A percentile compares a stretch with the other conserved stretches of the same genome.
Evolutionary conservation across 129 eudicot genomes (phyloP).

Genomic region (Artemisia argyi): DNA sequence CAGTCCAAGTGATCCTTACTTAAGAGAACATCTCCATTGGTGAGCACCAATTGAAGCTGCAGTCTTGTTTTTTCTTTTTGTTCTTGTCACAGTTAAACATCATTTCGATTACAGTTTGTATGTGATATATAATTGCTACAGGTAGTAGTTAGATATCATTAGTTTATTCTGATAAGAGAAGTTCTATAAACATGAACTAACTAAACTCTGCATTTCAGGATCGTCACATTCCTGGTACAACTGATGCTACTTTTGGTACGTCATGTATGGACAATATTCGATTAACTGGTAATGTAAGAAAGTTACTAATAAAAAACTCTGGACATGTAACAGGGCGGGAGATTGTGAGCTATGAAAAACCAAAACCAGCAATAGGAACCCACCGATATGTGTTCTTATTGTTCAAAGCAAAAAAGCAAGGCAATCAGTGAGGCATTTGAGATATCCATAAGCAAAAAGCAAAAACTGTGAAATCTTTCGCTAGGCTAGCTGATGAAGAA

Average conservation of each 20-base stretch:
- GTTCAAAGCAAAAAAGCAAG: constrained; percentile 70
- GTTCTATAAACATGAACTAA: constrained; percentile 3
- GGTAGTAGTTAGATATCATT: too few species aligned
- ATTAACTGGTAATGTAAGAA: background rate
- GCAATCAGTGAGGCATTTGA: constrained; percentile 44
- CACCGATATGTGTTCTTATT: constrained; percentile 78
- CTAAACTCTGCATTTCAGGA: constrained; percentile 48
- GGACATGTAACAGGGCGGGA: constrained; percentile 57
- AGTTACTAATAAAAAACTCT: background rate
- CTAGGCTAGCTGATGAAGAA: too few species aligned
- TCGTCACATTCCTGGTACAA: constrained; percentile 96
- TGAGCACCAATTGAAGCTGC: constrained; percentile 31
- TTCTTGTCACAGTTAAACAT: too few species aligned
- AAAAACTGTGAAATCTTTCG: too few species aligned
- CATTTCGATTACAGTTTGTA: too few species aligned
- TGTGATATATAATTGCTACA: too few species aligned
- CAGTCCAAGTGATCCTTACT: constrained; percentile 85
- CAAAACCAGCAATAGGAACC: constrained; percentile 83
- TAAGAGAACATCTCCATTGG: constrained; percentile 94
- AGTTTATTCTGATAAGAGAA: too few species aligned
- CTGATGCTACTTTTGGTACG: constrained; percentile 82
- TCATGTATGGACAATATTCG: background rate
- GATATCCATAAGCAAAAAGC: too few species aligned
- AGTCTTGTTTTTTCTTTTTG: background rate
- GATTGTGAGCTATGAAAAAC: constrained; percentile 78